Percentiles rank a stretch among this genome's conserved stretches.
These are phyloP conservation scores for Aspergillus neoniger DNA, from an alignment of 2,329 filamentous ascomycete genomes.

Conservation along the genomic window DNA sequence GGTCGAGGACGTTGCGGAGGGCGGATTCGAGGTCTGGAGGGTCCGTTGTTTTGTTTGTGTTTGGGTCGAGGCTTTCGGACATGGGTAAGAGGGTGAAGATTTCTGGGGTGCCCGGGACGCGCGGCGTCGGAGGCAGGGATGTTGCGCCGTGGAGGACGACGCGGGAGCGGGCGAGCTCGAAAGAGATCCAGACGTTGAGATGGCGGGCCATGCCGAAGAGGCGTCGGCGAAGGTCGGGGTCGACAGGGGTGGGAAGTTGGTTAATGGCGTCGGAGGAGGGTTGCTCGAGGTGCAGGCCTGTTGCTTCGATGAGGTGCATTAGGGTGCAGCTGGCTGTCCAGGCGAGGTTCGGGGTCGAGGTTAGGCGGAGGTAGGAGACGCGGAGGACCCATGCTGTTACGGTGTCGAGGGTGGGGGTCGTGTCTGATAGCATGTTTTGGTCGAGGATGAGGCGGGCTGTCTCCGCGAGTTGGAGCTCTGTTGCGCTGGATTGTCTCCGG, in stretches of 20 bases:
- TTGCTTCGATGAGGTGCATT: constrained; percentile 61
- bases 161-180: constrained; percentile 59
- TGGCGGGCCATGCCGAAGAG: constrained; percentile 57
- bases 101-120: constrained; percentile 49
- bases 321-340: constrained; percentile 59
- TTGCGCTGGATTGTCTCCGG: constrained; percentile 40
- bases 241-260: constrained; percentile 17
- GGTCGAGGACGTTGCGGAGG: constrained; percentile 45
- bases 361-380: constrained; percentile 56
- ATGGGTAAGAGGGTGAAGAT: constrained; percentile 56
- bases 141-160: constrained; percentile 53
- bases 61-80: constrained; percentile 57
- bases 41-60: constrained; percentile 49
- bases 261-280: constrained; percentile 19
- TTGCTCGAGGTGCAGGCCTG: constrained; percentile 39
- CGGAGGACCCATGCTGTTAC: constrained; percentile 55
- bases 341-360: constrained; percentile 55
- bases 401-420: constrained; percentile 30
- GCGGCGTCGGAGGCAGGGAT: constrained; percentile 42
- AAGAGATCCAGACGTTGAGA: constrained; percentile 62
- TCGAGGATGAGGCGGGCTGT: constrained; percentile 52
- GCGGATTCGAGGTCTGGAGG: constrained; percentile 48
- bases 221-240: constrained; percentile 45
- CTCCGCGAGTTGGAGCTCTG: constrained; percentile 52
- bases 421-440: constrained; percentile 33